Evolutionary conservation across 257 asterid genomes (phyloP).

Genomic region (Henckelia pumila): DNA sequence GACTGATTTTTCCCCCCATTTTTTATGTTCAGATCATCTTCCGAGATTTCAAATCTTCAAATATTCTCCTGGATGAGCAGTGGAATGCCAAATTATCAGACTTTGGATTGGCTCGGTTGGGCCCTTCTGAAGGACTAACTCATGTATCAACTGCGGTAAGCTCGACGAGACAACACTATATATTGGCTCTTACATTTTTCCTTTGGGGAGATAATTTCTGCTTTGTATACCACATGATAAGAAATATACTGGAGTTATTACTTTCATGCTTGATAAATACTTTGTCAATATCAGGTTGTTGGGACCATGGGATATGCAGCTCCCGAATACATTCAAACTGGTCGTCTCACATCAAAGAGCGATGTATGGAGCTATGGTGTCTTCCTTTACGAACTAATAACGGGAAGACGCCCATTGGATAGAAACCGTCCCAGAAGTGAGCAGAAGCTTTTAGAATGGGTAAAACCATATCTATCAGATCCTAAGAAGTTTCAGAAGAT

Average conservation of each 20-base stretch:
- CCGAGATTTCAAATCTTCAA: slow-evolving; percentile 66
- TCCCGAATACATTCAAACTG: slow-evolving; percentile 91
- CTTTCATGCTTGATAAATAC: not conserved
- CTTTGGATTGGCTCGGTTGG: slow-evolving; percentile 71
- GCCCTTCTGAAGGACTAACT: slow-evolving; percentile 63
- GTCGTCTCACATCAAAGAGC: slow-evolving; percentile 84
- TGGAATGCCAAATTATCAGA: slow-evolving; percentile 77
- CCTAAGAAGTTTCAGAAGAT: slow-evolving; percentile 71
- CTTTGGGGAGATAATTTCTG: not conserved
- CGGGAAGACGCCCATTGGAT: slow-evolving; percentile 88
- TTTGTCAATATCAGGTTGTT: slow-evolving; percentile 57
- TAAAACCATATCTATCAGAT: slow-evolving; percentile 74
- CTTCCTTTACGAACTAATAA: slow-evolving; percentile 85
- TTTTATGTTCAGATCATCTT: slow-evolving; percentile 47
- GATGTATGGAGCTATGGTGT: slow-evolving; percentile 97
- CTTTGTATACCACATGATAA: no score
- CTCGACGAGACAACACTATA: not conserved
- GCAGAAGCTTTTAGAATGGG: slow-evolving; percentile 86
- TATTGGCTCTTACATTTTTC: slow-evolving; percentile 7
- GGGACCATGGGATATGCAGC: slow-evolving; percentile 98
- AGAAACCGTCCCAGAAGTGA: slow-evolving; percentile 77
- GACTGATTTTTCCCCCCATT: not conserved
- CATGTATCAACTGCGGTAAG: slow-evolving; percentile 70
- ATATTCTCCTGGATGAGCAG: slow-evolving; percentile 61
- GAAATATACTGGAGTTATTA: not conserved